Evolutionary conservation across 495 filamentous ascomycete genomes (phyloP).

Genomic region (Gamarada debralockiae): DNA sequence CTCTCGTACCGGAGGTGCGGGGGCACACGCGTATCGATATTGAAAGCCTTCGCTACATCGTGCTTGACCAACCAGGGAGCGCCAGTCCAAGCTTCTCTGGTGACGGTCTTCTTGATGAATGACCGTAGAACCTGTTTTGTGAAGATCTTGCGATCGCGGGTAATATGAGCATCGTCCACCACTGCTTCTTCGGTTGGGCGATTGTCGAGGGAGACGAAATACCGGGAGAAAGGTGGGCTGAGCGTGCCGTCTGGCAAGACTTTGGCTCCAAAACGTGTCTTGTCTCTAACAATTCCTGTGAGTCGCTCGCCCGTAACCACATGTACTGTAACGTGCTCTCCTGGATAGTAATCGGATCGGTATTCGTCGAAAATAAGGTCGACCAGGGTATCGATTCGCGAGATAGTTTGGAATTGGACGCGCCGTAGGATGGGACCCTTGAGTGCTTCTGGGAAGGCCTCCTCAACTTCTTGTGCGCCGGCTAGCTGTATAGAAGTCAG

Average conservation of each 20-base stretch:
- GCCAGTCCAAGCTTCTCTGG: constrained; percentile 85
- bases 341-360: constrained; percentile 89
- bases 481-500: constrained; percentile 54
- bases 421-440: constrained; percentile 86
- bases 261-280: constrained; percentile 66
- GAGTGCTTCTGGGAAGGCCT: constrained; percentile 84
- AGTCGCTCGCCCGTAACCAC: constrained; percentile 66
- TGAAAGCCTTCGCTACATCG: constrained; percentile 75
- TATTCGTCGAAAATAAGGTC: constrained; percentile 70
- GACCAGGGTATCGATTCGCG: constrained; percentile 85
- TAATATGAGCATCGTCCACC: constrained; percentile 77
- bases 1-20: constrained; percentile 75
- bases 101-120: constrained; percentile 93
- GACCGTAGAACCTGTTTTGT: constrained; percentile 91
- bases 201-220: constrained; percentile 72
- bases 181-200: constrained; percentile 69
- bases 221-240: constrained; percentile 66
- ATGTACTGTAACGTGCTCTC: constrained; percentile 76
- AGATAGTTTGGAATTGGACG: constrained; percentile 87
- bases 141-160: constrained; percentile 86
- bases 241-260: constrained; percentile 59
- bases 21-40: constrained; percentile 80
- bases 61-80: constrained; percentile 95
- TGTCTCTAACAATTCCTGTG: constrained; percentile 79
- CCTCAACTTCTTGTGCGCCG: constrained; percentile 84